These are phyloP conservation scores for Podospora conica DNA, from an alignment of 495 filamentous ascomycete species.

Conservation along the genomic window DNA sequence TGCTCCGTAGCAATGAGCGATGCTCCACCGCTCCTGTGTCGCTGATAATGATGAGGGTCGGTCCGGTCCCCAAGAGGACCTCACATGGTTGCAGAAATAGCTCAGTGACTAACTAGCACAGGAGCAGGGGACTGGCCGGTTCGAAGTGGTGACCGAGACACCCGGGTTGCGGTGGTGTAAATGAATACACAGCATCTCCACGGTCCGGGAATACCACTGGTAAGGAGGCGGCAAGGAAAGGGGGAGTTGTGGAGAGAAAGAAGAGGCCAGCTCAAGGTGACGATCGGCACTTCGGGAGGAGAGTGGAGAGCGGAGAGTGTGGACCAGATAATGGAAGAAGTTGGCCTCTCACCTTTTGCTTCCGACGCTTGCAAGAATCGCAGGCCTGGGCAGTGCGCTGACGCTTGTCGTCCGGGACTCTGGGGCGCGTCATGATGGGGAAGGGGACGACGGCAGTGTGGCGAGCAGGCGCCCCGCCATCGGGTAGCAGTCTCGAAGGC, in stretches of 20 bases:
- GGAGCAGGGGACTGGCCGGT: not conserved
- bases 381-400: constrained; percentile 63
- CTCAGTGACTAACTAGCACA: not conserved
- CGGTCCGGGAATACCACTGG: not conserved
- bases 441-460: constrained; percentile 8
- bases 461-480: constrained; percentile 28
- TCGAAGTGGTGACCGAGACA: constrained; percentile 6
- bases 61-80: constrained; percentile 8
- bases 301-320: constrained; percentile 3
- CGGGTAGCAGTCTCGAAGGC: constrained; percentile 20
- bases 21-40: constrained; percentile 10
- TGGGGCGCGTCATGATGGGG: constrained; percentile 53
- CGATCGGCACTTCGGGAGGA: not conserved
- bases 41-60: constrained; percentile 7
- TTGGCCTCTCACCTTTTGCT: constrained; percentile 57
- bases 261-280: not conserved
- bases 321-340: constrained; percentile 15
- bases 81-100: constrained; percentile 4
- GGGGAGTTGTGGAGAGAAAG: constrained; percentile 5
- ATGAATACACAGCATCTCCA: not conserved
- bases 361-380: constrained; percentile 71
- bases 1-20: constrained; percentile 20
- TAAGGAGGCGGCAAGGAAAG: not conserved
- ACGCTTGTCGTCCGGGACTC: constrained; percentile 58
- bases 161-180: not conserved